Base-by-base conservation (phyloP, 306 rosid species). In the Herpetospermum pedunculosum region DNA sequence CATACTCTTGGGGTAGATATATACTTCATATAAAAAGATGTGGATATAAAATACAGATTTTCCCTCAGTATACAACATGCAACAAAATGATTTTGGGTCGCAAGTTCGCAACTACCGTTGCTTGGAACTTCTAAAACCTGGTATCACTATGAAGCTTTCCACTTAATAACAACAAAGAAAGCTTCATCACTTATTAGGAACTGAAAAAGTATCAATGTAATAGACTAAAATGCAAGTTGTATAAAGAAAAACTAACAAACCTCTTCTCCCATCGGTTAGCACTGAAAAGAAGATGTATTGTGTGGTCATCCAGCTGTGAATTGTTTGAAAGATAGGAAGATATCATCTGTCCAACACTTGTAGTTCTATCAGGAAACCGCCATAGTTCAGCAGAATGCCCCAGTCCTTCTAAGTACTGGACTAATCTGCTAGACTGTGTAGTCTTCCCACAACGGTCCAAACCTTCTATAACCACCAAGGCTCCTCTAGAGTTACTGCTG, bases 191-290 rank as follows among this genome's bases (percentile, higher is more conserved):
- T n/a, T n/a, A n/a, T n/a, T n/a, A n/a, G n/a, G n/a, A n/a, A n/a
- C n/a, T n/a, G n/a, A n/a, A n/a, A n/a, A n/a, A n/a, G n/a, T n/a
- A n/a, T n/a, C n/a, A n/a, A n/a, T n/a, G n/a, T n/a, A n/a, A n/a
- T n/a, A n/a, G n/a, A n/a, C n/a, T n/a, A n/a, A n/a, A n/a, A n/a
- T n/a, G n/a, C n/a, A 64, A 23, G 48, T 21, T 34, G 23, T 13
- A 54, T 41, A 63, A n/a, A 47, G 49, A 32, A 54, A 49, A 49
- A 37, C 52, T 25, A 64, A 37, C n/a, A 6, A 82, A 94, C 97
- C 97, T 91, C 78, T 88, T 94, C 81, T 94, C 98, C 98, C 98
- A 94, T 43, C 98, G 92, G 75, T 94, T 94, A 46, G 98, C 97
- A 65, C 97, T 94, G 69, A 94, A 94, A 76, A 94, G 98, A 49